phyloP scores from a whole-genome alignment of 2,329 filamentous ascomycete genomes.

The Zarea fungicola region DNA sequence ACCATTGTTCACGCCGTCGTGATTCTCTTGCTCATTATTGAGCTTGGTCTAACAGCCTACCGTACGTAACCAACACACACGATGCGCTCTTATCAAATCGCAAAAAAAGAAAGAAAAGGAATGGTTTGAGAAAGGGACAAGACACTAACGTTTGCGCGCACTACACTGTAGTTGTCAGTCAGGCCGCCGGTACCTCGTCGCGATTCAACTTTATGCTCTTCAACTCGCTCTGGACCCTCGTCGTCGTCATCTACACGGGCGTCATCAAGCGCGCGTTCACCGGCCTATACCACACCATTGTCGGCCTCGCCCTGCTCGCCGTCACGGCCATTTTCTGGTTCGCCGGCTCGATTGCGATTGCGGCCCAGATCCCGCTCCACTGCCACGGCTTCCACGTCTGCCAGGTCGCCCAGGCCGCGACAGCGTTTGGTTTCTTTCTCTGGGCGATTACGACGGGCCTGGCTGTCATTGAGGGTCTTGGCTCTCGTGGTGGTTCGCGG shows the following conservation, averaged over 20 bases:
- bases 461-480: constrained; percentile 41
- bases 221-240: constrained; percentile 67
- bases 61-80: constrained; percentile 40
- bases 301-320: constrained; percentile 61
- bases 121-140: too few relatives aligned
- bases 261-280: constrained; percentile 60
- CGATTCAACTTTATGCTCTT: constrained; percentile 79
- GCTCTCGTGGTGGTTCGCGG: constrained; percentile 28
- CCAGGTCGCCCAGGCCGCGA: constrained; percentile 55
- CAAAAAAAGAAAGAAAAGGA: too few relatives aligned
- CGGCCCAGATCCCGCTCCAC: constrained; percentile 54
- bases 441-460: constrained; percentile 49
- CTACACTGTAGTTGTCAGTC: constrained; percentile 45
- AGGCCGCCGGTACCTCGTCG: constrained; percentile 29
- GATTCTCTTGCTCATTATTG: constrained; percentile 63
- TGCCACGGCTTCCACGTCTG: constrained; percentile 53
- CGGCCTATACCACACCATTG: constrained; percentile 56
- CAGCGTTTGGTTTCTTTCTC: constrained; percentile 62
- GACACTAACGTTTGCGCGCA: not conserved
- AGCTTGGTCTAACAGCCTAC: constrained; percentile 70
- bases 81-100: not conserved
- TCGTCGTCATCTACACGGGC: constrained; percentile 65
- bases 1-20: constrained; percentile 60
- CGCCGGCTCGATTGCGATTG: constrained; percentile 73
- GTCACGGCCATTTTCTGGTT: constrained; percentile 88